Evolutionary conservation across 2,329 filamentous ascomycete species (phyloP), one percentile per base, ranked within the genome.

Genomic region (Penicillium verrucosum): DNA sequence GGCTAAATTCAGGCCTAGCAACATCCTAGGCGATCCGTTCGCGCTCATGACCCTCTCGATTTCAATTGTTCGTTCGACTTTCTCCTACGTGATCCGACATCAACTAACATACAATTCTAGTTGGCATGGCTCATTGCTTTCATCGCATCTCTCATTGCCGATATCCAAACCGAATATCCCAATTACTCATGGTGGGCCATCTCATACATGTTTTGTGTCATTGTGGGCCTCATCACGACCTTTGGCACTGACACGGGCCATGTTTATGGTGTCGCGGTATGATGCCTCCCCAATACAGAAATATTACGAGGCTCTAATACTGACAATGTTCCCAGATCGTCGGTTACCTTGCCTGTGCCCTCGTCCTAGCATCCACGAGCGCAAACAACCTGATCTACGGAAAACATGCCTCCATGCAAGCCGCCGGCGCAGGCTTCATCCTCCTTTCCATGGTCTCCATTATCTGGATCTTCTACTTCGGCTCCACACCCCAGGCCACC

Each of bases 381-480:
- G 89, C 96, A 64, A 96, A 97, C 75, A 85, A 85, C 14, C 80
- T 96, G 51, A 87, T 99, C 58, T 96, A 96, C 78, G 85, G 84
- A 48, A 79, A 84, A 41, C 82, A 86, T 60, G 86, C 90, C 51
- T 64, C 75, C 10, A 86, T 88, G 70, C 88, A 97, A 77, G 93
- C 94, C 55, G 89, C 90, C 8, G 91, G 89, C 29, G 94, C 94
- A 58, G 94, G 94, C 44, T 95, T 95, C 75, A 96, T 99, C 60
- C 81, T 99, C 51, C 81, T 97, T 45, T 93, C 92, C 57, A 97
- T 97, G 85, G 87, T 97, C 54, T 85, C 89, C 65, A 90, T 96
- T 67, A 85, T 97, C 58, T 99, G 94, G 94, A 96, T 97, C 66
- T 96, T 97, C 77, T 97, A 97, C 81, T 99, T 97, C 70, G 94